phyloP scores from a whole-genome alignment of 2,329 filamentous ascomycete species.

The Calonectria crousiana region DNA sequence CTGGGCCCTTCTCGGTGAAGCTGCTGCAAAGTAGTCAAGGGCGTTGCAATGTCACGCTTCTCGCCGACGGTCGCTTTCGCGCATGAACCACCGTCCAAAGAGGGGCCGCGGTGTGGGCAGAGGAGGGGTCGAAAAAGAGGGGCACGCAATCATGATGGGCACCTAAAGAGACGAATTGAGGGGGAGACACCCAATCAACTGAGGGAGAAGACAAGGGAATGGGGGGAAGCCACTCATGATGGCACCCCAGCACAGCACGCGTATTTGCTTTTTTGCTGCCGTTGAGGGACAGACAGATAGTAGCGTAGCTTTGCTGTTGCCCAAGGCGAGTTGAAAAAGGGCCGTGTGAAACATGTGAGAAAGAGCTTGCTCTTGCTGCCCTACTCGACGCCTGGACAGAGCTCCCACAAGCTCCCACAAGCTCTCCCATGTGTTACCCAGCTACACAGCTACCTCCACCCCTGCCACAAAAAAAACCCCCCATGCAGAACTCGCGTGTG shows the following conservation, averaged over 20 bases:
- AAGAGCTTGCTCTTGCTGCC: too few species aligned
- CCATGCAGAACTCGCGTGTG: background rate
- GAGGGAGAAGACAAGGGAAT: background rate
- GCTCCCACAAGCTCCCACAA: background rate
- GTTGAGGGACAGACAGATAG: background rate
- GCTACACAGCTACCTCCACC: background rate
- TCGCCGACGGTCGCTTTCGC: background rate
- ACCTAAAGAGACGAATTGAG: background rate
- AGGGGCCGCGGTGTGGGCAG: background rate
- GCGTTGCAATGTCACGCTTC: background rate
- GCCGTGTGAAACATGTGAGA: background rate
- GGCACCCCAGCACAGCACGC: background rate
- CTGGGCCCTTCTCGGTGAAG: background rate
- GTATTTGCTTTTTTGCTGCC: background rate
- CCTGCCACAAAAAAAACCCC: background rate
- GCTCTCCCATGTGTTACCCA: background rate
- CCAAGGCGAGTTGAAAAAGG: background rate
- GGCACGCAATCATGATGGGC: background rate
- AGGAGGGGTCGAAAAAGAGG: constrained; percentile 9
- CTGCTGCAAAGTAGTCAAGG: background rate
- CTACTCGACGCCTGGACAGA: too few species aligned
- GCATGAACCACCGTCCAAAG: constrained; percentile 6
- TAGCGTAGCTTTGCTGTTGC: background rate
- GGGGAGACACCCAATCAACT: background rate
- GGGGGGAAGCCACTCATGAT: background rate